Evolutionary conservation across 1,284 basidiomycete genomes (phyloP).

Genomic region (Trichosporon sp.): DNA sequence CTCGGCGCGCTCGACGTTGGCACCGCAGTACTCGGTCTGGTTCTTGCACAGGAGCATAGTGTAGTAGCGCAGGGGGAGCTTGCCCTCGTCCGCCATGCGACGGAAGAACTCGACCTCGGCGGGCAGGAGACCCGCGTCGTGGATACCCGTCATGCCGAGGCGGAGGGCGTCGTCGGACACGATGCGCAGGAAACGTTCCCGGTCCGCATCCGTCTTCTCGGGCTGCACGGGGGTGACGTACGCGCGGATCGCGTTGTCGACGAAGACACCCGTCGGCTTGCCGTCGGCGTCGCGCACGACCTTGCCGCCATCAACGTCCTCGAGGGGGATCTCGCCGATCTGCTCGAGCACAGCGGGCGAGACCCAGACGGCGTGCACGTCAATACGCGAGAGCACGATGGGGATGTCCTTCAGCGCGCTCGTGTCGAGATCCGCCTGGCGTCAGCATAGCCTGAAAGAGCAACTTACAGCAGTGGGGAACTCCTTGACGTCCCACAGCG

Average conservation of each 20-base stretch:
- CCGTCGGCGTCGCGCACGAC: slow-evolving; percentile 69
- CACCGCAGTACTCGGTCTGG: slow-evolving; percentile 68
- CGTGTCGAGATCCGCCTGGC: slow-evolving; percentile 67
- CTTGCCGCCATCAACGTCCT: slow-evolving; percentile 70
- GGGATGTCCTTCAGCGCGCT: slow-evolving; percentile 66
- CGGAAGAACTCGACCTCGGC: slow-evolving; percentile 68
- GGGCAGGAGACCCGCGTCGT: slow-evolving; percentile 70
- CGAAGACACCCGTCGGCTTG: slow-evolving; percentile 68
- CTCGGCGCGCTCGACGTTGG: slow-evolving; percentile 63
- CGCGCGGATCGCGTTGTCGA: slow-evolving; percentile 53
- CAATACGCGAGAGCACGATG: slow-evolving; percentile 72
- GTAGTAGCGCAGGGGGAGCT: slow-evolving; percentile 73
- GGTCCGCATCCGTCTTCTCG: slow-evolving; percentile 64
- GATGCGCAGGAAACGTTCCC: slow-evolving; percentile 65
- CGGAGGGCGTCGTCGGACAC: slow-evolving; percentile 69
- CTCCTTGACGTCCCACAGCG: slow-evolving; percentile 61
- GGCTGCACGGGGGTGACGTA: slow-evolving; percentile 61
- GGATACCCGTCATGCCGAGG: slow-evolving; percentile 77
- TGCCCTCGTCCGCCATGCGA: slow-evolving; percentile 66
- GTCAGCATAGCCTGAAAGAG: not conserved
- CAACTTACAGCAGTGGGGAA: slow-evolving; percentile 74
- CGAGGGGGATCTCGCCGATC: slow-evolving; percentile 62
- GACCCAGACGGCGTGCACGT: slow-evolving; percentile 84
- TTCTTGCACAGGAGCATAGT: slow-evolving; percentile 65
- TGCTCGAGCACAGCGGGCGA: slow-evolving; percentile 67